phyloP scores from a whole-genome alignment of 2,329 filamentous ascomycete species.

The Fusarium sp. region DNA sequence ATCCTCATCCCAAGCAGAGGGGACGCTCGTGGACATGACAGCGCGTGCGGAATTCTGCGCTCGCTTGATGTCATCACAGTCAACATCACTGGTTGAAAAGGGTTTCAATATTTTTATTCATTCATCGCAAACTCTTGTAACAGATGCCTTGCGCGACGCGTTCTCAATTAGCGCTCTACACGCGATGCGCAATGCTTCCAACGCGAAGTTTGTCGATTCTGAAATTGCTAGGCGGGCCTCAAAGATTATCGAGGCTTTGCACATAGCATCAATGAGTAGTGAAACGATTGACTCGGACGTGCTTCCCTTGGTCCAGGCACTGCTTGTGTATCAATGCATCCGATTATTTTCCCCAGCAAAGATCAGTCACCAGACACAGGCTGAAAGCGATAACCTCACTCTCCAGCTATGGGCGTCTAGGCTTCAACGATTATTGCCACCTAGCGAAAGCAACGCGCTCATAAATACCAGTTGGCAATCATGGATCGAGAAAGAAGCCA shows the following conservation, averaged over 20 bases:
- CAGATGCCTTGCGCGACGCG: background rate
- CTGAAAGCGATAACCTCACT: background rate
- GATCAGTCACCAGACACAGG: background rate
- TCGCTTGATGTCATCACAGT: background rate
- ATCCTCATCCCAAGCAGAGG: background rate
- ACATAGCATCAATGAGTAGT: background rate
- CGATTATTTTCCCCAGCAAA: background rate
- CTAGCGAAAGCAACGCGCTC: background rate
- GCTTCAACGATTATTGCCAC: background rate
- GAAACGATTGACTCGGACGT: accelerated
- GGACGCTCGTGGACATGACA: background rate
- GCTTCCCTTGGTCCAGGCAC: background rate
- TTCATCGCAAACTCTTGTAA: background rate
- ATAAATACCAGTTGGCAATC: accelerated
- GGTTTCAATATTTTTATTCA: background rate
- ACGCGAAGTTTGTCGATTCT: background rate
- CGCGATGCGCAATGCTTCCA: background rate
- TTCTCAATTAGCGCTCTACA: background rate
- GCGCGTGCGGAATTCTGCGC: background rate
- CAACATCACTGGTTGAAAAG: background rate
- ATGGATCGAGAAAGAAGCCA: background rate
- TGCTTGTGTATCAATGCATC: background rate
- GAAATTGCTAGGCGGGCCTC: background rate
- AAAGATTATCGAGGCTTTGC: background rate
- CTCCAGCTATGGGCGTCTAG: background rate